phyloP scores from a whole-genome alignment of 1,284 basidiomycete genomes.

The Cryptococcus sp. region DNA sequence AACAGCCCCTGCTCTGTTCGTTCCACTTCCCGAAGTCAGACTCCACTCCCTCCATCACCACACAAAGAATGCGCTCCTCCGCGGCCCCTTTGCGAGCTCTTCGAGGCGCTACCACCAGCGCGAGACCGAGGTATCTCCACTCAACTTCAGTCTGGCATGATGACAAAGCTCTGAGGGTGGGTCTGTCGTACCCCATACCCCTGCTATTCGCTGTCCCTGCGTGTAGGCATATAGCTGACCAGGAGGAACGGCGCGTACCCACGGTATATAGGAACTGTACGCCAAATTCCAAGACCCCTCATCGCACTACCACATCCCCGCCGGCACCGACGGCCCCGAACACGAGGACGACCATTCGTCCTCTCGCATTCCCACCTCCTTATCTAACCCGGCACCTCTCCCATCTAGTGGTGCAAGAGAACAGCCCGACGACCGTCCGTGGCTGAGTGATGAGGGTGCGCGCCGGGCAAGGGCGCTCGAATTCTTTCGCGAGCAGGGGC shows the following conservation, averaged over 20 bases:
- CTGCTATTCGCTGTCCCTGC: neutral
- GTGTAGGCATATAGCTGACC: no score
- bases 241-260: no score
- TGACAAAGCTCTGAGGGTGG: no score
- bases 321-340: slow-evolving; percentile 37
- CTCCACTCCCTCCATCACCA: no score
- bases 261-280: slow-evolving; percentile 34
- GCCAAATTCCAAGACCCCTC: slow-evolving; percentile 40
- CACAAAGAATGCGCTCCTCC: no score
- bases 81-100: no score
- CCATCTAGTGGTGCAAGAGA: slow-evolving; percentile 19
- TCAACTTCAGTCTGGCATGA: no score
- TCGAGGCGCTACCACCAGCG: no score
- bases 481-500: slow-evolving; percentile 31
- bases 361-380: slow-evolving; percentile 17
- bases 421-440: slow-evolving; percentile 8
- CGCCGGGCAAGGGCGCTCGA: slow-evolving; percentile 6
- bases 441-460: slow-evolving; percentile 5
- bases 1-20: no score
- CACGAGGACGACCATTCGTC: slow-evolving; percentile 40
- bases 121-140: no score
- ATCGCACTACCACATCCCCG: slow-evolving; percentile 40
- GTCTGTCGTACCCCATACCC: neutral
- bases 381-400: slow-evolving; percentile 7
- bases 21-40: no score